These are phyloP conservation scores for Rhynchosporium secalis DNA, from an alignment of 2,329 filamentous ascomycete genomes.

Conservation along the genomic window DNA sequence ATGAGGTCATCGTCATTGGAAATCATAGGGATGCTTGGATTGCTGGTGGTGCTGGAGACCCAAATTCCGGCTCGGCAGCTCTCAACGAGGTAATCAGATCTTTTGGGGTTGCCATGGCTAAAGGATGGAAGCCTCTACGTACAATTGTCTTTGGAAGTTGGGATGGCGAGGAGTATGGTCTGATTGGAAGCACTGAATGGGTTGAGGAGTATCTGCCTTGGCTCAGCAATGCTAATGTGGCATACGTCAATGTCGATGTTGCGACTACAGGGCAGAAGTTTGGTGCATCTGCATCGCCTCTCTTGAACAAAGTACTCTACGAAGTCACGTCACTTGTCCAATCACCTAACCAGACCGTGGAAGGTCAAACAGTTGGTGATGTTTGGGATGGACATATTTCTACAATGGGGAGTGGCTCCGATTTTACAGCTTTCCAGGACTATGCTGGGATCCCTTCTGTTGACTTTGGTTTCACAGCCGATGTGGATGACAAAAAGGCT, in stretches of 20 bases:
- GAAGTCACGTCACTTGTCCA: conserved; percentile 54
- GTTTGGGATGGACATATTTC: conserved; percentile 54
- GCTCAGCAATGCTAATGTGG: conserved; percentile 67
- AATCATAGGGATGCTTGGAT: conserved; percentile 93
- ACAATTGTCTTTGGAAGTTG: conserved; percentile 85
- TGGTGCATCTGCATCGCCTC: conserved; percentile 56
- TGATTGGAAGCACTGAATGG: conserved; percentile 82
- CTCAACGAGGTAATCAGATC: conserved; percentile 76
- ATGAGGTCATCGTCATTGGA: conserved; percentile 88
- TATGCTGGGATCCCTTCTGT: conserved; percentile 51
- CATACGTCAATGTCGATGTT: conserved; percentile 80
- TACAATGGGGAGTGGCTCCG: conserved; percentile 65
- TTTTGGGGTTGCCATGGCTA: conserved; percentile 69
- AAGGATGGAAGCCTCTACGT: conserved; percentile 80
- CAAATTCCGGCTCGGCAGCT: conserved; percentile 78
- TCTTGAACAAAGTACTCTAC: conserved; percentile 62
- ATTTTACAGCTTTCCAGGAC: conserved; percentile 68
- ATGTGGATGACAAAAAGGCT: conserved; percentile 19
- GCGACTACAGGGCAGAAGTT: conserved; percentile 61
- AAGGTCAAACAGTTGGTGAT: conserved; percentile 44
- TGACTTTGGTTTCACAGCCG: conserved; percentile 53
- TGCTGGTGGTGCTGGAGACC: conserved; percentile 78
- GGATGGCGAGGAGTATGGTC: conserved; percentile 76
- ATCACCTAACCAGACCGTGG: conserved; percentile 42
- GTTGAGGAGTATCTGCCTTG: conserved; percentile 80